These are phyloP conservation scores for Anisogramma anomala DNA, from an alignment of 2,329 filamentous ascomycete genomes.

Conservation along the genomic window DNA sequence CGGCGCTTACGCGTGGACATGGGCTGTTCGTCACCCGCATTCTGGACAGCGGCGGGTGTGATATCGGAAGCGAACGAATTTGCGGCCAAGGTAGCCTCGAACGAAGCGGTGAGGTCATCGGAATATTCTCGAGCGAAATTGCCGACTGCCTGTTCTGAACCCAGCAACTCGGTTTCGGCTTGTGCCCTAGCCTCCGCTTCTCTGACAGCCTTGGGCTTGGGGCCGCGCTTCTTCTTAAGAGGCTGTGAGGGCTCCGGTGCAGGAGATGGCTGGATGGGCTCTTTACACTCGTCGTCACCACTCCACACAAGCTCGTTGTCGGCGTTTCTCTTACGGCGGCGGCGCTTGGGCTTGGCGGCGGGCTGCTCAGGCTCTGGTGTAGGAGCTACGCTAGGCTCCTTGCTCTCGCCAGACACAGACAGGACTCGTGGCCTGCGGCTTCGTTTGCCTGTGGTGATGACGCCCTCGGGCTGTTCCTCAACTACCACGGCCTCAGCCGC, in stretches of 20 bases:
- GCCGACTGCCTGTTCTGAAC: too few species aligned
- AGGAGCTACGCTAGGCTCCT: slow-evolving; percentile 39
- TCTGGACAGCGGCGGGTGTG: neutral
- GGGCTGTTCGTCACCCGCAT: slow-evolving; percentile 1
- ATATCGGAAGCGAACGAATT: neutral
- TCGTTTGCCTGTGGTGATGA: slow-evolving; percentile 41
- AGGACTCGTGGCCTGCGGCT: slow-evolving; percentile 41
- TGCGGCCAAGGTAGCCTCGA: slow-evolving; percentile 1
- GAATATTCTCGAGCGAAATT: too few species aligned
- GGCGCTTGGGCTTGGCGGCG: slow-evolving; percentile 1
- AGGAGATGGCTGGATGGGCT: neutral
- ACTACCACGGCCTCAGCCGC: slow-evolving; percentile 40
- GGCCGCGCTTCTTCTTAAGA: slow-evolving; percentile 8
- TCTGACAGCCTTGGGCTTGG: slow-evolving; percentile 11
- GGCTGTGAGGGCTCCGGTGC: slow-evolving; percentile 10
- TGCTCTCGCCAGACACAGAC: slow-evolving; percentile 40
- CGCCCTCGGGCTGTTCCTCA: slow-evolving; percentile 22
- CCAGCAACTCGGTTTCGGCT: slow-evolving; percentile 2
- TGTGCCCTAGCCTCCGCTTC: slow-evolving; percentile 12
- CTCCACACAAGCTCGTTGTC: slow-evolving; percentile 9
- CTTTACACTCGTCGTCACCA: slow-evolving; percentile 2
- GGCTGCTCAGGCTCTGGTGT: slow-evolving; percentile 29
- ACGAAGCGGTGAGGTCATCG: too few species aligned
- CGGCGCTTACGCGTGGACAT: slow-evolving; percentile 9
- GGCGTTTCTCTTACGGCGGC: slow-evolving; percentile 12